A percentile compares a stretch with the other conserved stretches of the same genome.
phyloP scores from a whole-genome alignment of 2,329 filamentous ascomycete genomes.

The Byssothecium circinans region DNA sequence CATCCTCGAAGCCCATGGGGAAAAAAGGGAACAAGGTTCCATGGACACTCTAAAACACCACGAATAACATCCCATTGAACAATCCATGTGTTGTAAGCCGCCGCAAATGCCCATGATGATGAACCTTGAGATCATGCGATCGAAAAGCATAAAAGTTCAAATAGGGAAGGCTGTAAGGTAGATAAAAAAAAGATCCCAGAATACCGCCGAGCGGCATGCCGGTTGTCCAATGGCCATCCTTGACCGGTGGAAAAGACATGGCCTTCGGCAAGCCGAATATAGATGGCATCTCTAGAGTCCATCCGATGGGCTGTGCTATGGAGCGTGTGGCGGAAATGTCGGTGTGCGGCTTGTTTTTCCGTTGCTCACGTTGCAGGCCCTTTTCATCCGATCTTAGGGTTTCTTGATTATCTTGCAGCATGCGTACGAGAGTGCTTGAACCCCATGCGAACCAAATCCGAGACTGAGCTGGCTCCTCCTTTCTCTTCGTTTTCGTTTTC shows the following conservation, averaged over 20 bases:
- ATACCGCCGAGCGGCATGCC: conserved; percentile 3
- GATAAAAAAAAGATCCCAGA: neutral
- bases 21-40: no score
- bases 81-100: no score
- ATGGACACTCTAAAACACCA: neutral
- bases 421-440: neutral
- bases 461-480: neutral
- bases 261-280: conserved; percentile 9
- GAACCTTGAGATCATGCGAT: neutral
- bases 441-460: neutral
- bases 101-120: no score
- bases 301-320: no score
- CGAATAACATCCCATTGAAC: no score
- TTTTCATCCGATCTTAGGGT: neutral
- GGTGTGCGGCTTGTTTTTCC: conserved; percentile 3
- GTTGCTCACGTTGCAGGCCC: neutral
- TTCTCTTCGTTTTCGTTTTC: neutral
- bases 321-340: conserved; percentile 12
- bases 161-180: neutral
- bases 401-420: no score
- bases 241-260: neutral
- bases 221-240: conserved; percentile 7
- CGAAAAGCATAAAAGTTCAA: neutral
- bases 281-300: neutral
- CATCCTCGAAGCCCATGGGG: neutral